Conservation (phyloP, 306 rosid genomes). For the Inga leiocalycina region DNA sequence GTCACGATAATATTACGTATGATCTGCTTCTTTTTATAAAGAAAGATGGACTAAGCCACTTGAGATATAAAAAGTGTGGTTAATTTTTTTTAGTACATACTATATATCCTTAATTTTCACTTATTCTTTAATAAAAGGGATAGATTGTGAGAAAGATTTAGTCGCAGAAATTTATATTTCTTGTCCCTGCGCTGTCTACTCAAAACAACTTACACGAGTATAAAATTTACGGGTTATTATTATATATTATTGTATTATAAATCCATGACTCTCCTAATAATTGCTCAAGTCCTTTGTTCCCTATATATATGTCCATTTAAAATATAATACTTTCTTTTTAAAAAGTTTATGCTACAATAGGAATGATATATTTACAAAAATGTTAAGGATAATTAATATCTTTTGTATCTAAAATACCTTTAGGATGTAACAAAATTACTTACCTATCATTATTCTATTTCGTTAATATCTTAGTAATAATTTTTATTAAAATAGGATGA, state of each 20-base stretch:
- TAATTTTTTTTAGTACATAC: background rate
- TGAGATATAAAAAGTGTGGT: constrained; percentile 39
- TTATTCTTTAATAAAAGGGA: constrained; percentile 5
- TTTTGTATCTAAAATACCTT: too few relatives aligned
- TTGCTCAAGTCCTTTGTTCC: background rate
- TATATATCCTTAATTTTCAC: constrained; percentile 29
- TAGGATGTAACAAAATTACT: too few relatives aligned
- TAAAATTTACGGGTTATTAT: background rate
- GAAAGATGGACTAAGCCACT: constrained; percentile 45
- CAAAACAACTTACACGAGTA: constrained; percentile 21
- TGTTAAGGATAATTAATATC: background rate
- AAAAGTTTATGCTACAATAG: background rate
- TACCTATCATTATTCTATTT: background rate
- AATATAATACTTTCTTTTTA: background rate
- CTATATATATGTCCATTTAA: background rate
- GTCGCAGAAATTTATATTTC: background rate
- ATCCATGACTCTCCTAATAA: background rate
- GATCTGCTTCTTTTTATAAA: constrained; percentile 34
- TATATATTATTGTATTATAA: background rate
- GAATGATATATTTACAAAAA: background rate
- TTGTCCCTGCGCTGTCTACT: constrained; percentile 30
- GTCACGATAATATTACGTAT: constrained; percentile 36
- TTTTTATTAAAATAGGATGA: too few relatives aligned
- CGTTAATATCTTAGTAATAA: too few relatives aligned
- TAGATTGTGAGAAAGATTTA: constrained; percentile 24